Base-by-base conservation (phyloP, 1,139 yeast species). In the Protomyces gravidus region DNA sequence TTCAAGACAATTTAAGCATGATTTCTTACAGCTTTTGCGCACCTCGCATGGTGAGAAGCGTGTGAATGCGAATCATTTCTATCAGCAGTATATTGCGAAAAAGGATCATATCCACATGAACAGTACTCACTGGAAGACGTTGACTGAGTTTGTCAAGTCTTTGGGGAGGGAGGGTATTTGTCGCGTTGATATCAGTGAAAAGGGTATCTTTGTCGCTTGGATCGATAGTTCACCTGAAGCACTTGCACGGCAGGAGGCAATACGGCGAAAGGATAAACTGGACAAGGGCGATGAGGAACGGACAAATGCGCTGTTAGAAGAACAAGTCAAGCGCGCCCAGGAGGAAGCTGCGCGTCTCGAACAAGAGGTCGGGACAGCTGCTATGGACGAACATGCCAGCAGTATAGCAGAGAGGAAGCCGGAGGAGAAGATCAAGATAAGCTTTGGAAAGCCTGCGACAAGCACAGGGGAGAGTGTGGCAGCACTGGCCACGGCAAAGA, bases 81-180 rank as follows among this genome's bases (percentile, higher is more conserved):
- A 92, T 73, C 96, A 90, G 67, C 97, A 90, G 70, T 86, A 86
- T 68, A 73, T 79, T 60, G 80, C 80, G 64, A 88, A 89, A 69
- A 81, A 82, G 67, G 82, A 87, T 61, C 97, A 92, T 71, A 76
- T 89, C 3, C 98, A 90, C 70, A 82, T 92, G 85, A 89, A 89
- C 69, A 84, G 97, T 2, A 92, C 98, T 0, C 76, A 77, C 63
- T 92, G 95, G 90, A 71, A 78, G 2, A 80, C 86, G 3, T 72
- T 94, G 45, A 80, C 92, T 0, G 80, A 81, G 57, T 87, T 90
- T 69, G 78, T 89, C n/a, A 79, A 81, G 63, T 74, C 81, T 66
- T 72, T 92, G 65, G 86, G 84, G 0, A 75, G 77, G 25, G 73
- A 76, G 27, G 88, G 89, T 1, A 71, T 78, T n/a, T 80, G 86